Conservation (phyloP, 177 flowering plant species). For the Vitis hybrid region DNA sequence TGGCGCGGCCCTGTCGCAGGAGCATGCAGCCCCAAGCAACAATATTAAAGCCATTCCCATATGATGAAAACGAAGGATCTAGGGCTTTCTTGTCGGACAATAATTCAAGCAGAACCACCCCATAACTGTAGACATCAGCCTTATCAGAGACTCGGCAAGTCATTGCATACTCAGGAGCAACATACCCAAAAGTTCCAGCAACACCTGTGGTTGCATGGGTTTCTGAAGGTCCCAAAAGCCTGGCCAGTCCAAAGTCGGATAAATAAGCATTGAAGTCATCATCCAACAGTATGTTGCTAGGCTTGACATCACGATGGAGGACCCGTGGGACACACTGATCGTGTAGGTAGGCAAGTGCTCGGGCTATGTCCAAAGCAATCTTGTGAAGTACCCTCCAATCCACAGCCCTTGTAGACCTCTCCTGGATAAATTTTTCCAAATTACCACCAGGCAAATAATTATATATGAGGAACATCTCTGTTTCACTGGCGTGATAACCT, state of each 20-base stretch:
- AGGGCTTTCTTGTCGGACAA: conserved; percentile 87
- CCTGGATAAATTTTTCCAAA: conserved; percentile 81
- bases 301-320: conserved; percentile 92
- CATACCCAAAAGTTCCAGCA: conserved; percentile 93
- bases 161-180: conserved; percentile 98
- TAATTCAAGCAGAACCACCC: conserved; percentile 85
- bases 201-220: conserved; percentile 97
- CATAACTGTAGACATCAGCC: conserved; percentile 92
- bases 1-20: conserved; percentile 80
- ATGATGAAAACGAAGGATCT: conserved; percentile 84
- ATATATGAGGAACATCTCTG: conserved; percentile 86
- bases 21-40: conserved; percentile 91
- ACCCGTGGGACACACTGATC: conserved; percentile 88
- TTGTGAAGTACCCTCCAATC: conserved; percentile 88
- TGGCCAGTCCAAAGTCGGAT: conserved; percentile 87
- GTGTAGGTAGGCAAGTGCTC: conserved; percentile 85
- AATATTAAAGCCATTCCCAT: conserved; percentile 89
- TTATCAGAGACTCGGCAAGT: conserved; percentile 95
- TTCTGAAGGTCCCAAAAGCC: conserved; percentile 87
- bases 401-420: conserved; percentile 66
- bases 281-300: conserved; percentile 86
- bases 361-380: conserved; percentile 82
- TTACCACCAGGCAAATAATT: conserved; percentile 90
- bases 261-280: conserved; percentile 81
- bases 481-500: conserved; percentile 91